Base-by-base conservation (phyloP, 2,329 filamentous ascomycete genomes). In the Teratosphaeria epicoccoides region DNA sequence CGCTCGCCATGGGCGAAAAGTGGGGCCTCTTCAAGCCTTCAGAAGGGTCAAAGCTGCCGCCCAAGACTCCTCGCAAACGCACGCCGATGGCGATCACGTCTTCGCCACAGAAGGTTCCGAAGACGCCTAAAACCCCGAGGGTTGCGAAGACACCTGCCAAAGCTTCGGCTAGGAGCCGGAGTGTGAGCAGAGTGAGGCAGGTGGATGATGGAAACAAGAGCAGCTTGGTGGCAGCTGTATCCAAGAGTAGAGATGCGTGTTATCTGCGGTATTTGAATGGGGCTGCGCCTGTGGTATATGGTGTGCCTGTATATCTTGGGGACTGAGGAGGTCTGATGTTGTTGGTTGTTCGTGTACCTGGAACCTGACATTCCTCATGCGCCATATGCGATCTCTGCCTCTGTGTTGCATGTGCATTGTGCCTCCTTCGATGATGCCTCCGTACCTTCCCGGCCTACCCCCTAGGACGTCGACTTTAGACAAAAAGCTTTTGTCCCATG, bases 211-310 rank as follows among this genome's bases (percentile, higher is more conserved):
- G 74, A 55, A 43, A 33, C 55, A 61, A 59, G 52, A 62, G 63
- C 61, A 73, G 67, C 37, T 71, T 97, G 54, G 84, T 88, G n/a
- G 83, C 91, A 66, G 93, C 93, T 0, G 84, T 97, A 29, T 80
- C 81, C 26, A 79, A 73, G 62, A 87, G 87, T 12, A 79, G 88
- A 57, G 78, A 80, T 54, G 84, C 82, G n/a, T 97, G 93, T 71
- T 82, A 87, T 60, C 80, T 98, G 71, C 81, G 81, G 66, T 97
- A 95, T 73, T 73, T 98, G 60, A 98, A 95, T 62, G 93, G 89
- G 0, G 93, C 91, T 10, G 89, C 91, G 33, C 88, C 93, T 23
- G 90, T 93, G 58, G 84, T 97, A 49, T 98, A 97, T 73, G 93
- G 93, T 14, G 85, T 98, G 65, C 93, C 93, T 25, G 88, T 95